Percentiles rank a stretch among this genome's conserved stretches.
Conservation (phyloP, 2,329 filamentous ascomycete species). For the Cladophialophora chaetospira region DNA sequence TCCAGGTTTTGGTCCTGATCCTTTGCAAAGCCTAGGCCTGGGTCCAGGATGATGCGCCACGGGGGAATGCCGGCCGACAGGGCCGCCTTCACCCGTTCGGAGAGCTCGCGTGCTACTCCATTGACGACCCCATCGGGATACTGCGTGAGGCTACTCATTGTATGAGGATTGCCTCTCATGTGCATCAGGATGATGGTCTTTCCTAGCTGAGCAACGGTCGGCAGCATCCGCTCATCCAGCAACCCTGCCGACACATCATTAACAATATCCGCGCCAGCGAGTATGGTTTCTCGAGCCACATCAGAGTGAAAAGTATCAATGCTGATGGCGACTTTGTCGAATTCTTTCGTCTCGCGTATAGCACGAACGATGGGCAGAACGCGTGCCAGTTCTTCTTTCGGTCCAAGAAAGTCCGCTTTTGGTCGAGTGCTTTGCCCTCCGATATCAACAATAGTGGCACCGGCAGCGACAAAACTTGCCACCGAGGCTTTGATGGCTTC, state of each 20-base stretch:
- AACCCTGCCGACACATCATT: conserved; percentile 89
- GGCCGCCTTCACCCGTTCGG: conserved; percentile 71
- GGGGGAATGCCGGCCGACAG: conserved; percentile 78
- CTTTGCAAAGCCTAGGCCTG: conserved; percentile 93
- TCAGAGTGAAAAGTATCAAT: conserved; percentile 89
- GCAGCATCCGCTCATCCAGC: conserved; percentile 78
- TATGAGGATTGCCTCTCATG: conserved; percentile 84
- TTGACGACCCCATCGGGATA: conserved; percentile 71
- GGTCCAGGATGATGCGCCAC: conserved; percentile 94
- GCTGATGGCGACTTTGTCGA: conserved; percentile 70
- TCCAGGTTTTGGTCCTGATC: conserved; percentile 77
- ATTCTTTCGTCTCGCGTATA: conserved; percentile 64
- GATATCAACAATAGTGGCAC: conserved; percentile 84
- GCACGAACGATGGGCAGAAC: conserved; percentile 76
- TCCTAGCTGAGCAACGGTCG: conserved; percentile 73
- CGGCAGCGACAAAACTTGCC: conserved; percentile 62
- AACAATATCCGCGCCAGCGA: conserved; percentile 83
- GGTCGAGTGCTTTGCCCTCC: conserved; percentile 93
- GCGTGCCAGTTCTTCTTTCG: conserved; percentile 73
- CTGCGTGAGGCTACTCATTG: conserved; percentile 70
- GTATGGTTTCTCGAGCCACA: conserved; percentile 75
- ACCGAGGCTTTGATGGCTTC: conserved; percentile 60
- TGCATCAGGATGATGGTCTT: conserved; percentile 87
- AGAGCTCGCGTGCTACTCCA: conserved; percentile 68
- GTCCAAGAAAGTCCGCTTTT: conserved; percentile 66